Base-by-base conservation (phyloP, 306 rosid genomes). In the Carpinus viminea region DNA sequence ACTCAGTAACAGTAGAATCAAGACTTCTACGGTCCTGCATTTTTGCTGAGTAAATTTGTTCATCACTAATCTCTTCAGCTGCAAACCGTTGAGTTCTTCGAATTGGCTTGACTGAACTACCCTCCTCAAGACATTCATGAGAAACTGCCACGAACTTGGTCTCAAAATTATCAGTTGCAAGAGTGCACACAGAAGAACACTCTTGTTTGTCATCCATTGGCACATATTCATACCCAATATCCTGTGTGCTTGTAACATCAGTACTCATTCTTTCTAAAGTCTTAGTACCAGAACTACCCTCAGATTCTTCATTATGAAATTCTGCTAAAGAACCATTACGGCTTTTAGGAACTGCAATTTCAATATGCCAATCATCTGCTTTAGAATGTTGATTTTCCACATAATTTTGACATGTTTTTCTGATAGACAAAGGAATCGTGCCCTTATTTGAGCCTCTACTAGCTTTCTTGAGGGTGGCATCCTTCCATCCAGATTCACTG, bases 151-250 rank as follows among this genome's bases (percentile, higher is more conserved):
- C 84, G 73, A 81, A 83, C 82, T 90, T 89, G n/a, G 84, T 85
- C 74, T 85, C 87, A 45, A 77, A 81, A 77, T 84, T 79, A 81
- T 85, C 90, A 21, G 78, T 62, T 65, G 84, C 69, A 55, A 82
- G 80, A 88, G 83, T 90, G 82, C 93, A 87, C 70, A 84, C 90
- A 68, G 97, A 91, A 72, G 95, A 89, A 73, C 89, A 88, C 76
- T 91, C 92, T 72, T 91, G 96, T 83, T 87, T 91, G 85, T 91
- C 97, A 78, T 93, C 95, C 90, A 88, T 83, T 24, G 86, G 86
- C 52, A 86, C 91, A 82, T 90, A 91, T 52, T 91, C 93, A 81
- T 80, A 90, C 48, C 88, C 84, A 78, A 76, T 69, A 53, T 91
- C 90, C 55, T 84, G 93, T 75, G 84, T 77, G 83, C 91, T 86